These are phyloP conservation scores for Candida khao-thaluensis DNA, from an alignment of 805 yeast species.

Conservation along the genomic window DNA sequence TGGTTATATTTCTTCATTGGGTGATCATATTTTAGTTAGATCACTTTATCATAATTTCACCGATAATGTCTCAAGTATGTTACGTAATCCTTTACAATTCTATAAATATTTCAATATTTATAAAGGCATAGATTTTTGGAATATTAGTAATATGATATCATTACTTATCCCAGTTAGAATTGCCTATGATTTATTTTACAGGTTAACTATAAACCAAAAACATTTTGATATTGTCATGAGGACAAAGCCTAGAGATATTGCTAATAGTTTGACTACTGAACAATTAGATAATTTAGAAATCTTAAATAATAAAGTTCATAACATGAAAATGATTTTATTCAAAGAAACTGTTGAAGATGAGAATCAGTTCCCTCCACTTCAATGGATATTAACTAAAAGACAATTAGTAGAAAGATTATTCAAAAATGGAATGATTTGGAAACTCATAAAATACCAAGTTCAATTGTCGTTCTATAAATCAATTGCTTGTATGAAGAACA, in stretches of 20 bases:
- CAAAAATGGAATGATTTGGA: slow-evolving; percentile 8
- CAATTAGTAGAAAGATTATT: neutral
- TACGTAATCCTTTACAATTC: slow-evolving; percentile 11
- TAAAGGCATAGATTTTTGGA: slow-evolving; percentile 28
- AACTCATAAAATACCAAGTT: slow-evolving; percentile 14
- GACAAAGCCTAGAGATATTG: slow-evolving; percentile 32
- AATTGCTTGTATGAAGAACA: slow-evolving; percentile 35
- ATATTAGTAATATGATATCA: slow-evolving; percentile 31
- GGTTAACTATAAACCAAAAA: slow-evolving; percentile 31
- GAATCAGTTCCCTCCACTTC: neutral
- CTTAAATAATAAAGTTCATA: slow-evolving; percentile 2
- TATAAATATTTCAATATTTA: slow-evolving; percentile 15
- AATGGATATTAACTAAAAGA: slow-evolving; percentile 1
- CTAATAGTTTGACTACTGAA: slow-evolving; percentile 24
- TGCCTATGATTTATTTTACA: slow-evolving; percentile 33
- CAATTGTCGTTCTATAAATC: slow-evolving; percentile 21
- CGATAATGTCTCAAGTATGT: neutral
- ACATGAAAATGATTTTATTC: neutral
- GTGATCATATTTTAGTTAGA: slow-evolving; percentile 30
- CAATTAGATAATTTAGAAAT: slow-evolving; percentile 25
- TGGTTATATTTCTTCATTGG: slow-evolving; percentile 38
- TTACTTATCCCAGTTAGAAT: slow-evolving; percentile 36
- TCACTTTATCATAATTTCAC: slow-evolving; percentile 14
- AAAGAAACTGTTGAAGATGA: neutral
- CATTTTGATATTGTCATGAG: slow-evolving; percentile 30